A percentile compares a stretch with the other conserved stretches of the same genome.
Conservation (phyloP, 2,329 filamentous ascomycete genomes). For the Fusarium transvaalense region DNA sequence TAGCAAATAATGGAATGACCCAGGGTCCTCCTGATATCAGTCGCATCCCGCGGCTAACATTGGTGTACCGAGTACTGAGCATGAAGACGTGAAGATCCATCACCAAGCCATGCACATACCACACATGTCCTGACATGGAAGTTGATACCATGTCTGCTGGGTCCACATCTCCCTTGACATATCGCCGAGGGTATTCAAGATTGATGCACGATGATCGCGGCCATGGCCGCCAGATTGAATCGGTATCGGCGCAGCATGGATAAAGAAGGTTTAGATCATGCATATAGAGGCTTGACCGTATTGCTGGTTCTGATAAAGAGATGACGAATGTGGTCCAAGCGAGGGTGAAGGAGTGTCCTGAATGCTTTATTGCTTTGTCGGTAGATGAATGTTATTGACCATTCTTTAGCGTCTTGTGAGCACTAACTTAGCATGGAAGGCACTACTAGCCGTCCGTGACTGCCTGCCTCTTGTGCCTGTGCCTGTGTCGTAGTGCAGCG, state of each 20-base stretch:
- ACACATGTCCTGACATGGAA: slow-evolving; percentile 12
- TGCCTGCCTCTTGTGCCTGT: slow-evolving; percentile 23
- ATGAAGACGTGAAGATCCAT: slow-evolving; percentile 6
- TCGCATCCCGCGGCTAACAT: slow-evolving; percentile 30
- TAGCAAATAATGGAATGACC: not conserved
- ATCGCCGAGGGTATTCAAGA: slow-evolving; percentile 10
- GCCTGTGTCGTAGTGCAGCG: not conserved
- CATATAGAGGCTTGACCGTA: slow-evolving; percentile 11
- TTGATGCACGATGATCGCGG: not conserved
- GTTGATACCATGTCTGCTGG: slow-evolving; percentile 3
- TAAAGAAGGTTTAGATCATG: slow-evolving; percentile 5
- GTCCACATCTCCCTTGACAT: slow-evolving; percentile 1
- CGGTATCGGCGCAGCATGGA: not conserved
- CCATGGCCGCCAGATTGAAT: not conserved
- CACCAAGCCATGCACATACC: slow-evolving; percentile 10
- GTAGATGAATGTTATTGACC: slow-evolving; percentile 18
- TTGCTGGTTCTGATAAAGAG: not conserved
- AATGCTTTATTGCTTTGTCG: slow-evolving; percentile 21
- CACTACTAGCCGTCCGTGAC: slow-evolving; percentile 10
- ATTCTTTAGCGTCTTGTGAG: slow-evolving; percentile 25
- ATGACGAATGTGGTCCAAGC: slow-evolving; percentile 9
- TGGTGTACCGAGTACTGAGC: not conserved
- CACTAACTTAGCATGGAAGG: slow-evolving; percentile 26
- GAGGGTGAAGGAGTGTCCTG: slow-evolving; percentile 9
- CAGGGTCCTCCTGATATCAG: slow-evolving; percentile 11